Evolutionary conservation across 2,329 filamentous ascomycete species (phyloP).

Genomic region (Apiospora phragmitis): DNA sequence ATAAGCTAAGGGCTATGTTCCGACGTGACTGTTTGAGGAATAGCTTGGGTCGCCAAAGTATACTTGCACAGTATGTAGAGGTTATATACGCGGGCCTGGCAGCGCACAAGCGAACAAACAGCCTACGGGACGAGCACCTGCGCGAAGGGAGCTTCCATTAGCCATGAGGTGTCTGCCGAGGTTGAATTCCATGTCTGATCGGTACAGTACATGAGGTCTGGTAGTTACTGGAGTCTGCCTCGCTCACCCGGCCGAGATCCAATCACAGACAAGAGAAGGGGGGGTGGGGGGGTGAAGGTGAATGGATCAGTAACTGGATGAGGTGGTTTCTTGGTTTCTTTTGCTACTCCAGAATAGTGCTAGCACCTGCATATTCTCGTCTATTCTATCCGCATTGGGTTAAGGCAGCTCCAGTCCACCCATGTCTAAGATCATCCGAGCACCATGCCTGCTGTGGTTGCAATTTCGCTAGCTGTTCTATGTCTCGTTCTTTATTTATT

Average conservation of each 20-base stretch:
- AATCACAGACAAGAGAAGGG: background rate
- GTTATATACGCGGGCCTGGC: too few species aligned
- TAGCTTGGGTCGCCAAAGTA: background rate
- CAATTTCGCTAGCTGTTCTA: background rate
- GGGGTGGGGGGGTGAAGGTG: background rate
- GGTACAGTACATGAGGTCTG: background rate
- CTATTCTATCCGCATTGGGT: background rate
- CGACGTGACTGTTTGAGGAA: too few species aligned
- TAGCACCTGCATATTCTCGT: background rate
- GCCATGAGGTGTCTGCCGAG: background rate
- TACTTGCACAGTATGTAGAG: background rate
- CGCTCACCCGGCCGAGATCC: background rate
- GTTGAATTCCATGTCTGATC: background rate
- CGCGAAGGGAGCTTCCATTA: background rate
- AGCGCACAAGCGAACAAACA: background rate
- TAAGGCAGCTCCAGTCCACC: background rate
- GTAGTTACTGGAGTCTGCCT: background rate
- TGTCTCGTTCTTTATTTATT: background rate
- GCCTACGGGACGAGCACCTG: background rate
- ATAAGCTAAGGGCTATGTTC: background rate
- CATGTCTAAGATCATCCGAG: constrained; percentile 3
- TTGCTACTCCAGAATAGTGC: background rate
- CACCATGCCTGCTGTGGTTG: background rate
- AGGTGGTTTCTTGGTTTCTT: background rate
- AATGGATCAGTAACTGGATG: background rate